A percentile compares a stretch with the other conserved stretches of the same genome.
These are phyloP conservation scores for Agrostemma githago DNA, from an alignment of 148 eudicot species.

Conservation along the genomic window DNA sequence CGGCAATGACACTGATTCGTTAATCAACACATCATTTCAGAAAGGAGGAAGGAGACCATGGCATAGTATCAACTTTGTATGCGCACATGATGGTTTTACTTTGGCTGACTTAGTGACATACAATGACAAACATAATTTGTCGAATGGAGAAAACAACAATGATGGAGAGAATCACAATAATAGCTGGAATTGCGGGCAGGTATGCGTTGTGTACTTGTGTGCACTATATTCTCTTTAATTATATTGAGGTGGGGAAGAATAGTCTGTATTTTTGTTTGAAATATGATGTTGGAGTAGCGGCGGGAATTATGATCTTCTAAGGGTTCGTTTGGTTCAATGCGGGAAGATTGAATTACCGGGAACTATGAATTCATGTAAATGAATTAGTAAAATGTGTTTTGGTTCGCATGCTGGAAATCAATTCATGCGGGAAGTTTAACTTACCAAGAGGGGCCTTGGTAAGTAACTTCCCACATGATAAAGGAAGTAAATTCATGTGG, in stretches of 20 bases:
- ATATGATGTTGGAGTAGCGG: not conserved
- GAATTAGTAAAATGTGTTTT: too few species aligned
- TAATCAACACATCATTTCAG: slow-evolving; percentile 25
- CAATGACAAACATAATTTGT: slow-evolving; percentile 79
- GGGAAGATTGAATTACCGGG: too few species aligned
- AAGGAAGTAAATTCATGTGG: too few species aligned
- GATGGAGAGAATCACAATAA: slow-evolving; percentile 98
- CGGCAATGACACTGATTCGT: not conserved
- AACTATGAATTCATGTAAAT: too few species aligned
- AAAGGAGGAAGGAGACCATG: slow-evolving; percentile 97
- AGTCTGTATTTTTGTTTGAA: not conserved
- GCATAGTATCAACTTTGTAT: slow-evolving; percentile 90
- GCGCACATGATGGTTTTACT: slow-evolving; percentile 98
- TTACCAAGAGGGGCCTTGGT: too few species aligned
- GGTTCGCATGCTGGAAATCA: too few species aligned
- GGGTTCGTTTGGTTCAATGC: too few species aligned
- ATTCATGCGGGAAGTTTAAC: too few species aligned
- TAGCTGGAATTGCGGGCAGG: slow-evolving; percentile 99
- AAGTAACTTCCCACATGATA: too few species aligned
- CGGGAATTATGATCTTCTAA: too few species aligned
- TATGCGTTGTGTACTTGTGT: slow-evolving; percentile 23
- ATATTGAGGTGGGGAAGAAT: not conserved
- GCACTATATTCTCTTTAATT: not conserved
- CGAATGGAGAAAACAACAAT: slow-evolving; percentile 94
- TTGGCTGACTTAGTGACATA: slow-evolving; percentile 88